Percentiles rank a stretch among this genome's conserved stretches.
Conservation (phyloP, 2,329 filamentous ascomycete species). For the Microsporum audouinii region DNA sequence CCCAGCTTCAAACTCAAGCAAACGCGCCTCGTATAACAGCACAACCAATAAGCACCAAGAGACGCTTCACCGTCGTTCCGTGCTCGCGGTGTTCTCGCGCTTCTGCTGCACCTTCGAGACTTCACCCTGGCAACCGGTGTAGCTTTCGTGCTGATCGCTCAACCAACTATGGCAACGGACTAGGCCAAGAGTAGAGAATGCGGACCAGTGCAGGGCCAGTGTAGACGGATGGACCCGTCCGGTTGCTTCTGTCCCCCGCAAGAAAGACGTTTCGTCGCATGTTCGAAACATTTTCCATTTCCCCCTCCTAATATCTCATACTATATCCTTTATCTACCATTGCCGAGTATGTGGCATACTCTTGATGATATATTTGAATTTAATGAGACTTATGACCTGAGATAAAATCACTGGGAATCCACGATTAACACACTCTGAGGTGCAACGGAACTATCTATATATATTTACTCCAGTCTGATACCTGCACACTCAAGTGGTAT, state of each 20-base stretch:
- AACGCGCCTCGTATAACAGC: not conserved
- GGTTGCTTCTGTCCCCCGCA: not conserved
- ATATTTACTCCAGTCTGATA: not conserved
- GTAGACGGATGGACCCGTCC: not conserved
- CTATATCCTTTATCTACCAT: not conserved
- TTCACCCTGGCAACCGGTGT: conserved; percentile 2
- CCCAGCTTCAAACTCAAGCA: not conserved
- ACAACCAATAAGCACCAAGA: not conserved
- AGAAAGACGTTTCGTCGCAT: not conserved
- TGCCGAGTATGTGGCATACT: not conserved
- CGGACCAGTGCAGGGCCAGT: not conserved
- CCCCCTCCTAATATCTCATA: not conserved
- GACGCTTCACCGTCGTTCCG: not conserved
- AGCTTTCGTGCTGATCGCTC: not conserved
- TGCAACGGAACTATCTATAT: not conserved
- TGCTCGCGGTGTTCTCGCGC: conserved; percentile 3
- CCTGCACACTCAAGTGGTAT: not conserved
- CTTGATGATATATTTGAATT: not conserved
- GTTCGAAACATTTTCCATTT: not conserved
- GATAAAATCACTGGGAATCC: not conserved
- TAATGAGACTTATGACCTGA: not conserved
- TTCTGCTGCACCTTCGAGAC: not conserved
- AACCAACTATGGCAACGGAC: not conserved
- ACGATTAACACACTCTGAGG: not conserved
- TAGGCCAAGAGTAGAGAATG: not conserved